These are phyloP conservation scores for Catunica adiposa DNA, from an alignment of 2,329 filamentous ascomycete genomes.

Conservation along the genomic window DNA sequence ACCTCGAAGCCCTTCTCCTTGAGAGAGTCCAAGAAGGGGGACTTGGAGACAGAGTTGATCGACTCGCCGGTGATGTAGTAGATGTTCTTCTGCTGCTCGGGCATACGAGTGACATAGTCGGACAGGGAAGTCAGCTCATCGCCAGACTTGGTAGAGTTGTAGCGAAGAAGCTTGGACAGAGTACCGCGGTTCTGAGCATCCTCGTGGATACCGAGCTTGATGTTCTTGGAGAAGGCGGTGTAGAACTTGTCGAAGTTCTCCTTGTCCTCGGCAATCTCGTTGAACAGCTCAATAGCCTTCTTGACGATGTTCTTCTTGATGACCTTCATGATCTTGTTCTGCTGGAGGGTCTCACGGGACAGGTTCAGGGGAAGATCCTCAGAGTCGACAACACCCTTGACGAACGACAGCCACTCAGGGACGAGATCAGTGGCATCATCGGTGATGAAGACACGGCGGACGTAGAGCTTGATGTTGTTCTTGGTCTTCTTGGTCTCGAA, in stretches of 20 bases:
- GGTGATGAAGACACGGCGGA: conserved; percentile 99
- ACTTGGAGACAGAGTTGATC: conserved; percentile 93
- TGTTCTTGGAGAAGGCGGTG: conserved; percentile 98
- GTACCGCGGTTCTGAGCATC: conserved; percentile 87
- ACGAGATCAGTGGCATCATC: conserved; percentile 98
- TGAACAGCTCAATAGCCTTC: conserved; percentile 99
- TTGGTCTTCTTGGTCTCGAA: conserved; percentile 99
- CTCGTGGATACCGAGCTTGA: conserved; percentile 99
- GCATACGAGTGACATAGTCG: conserved; percentile 98
- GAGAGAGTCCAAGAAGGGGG: conserved; percentile 95
- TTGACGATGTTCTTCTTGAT: conserved; percentile 99
- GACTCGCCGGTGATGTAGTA: conserved; percentile 99
- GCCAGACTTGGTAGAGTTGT: conserved; percentile 97
- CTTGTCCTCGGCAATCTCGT: conserved; percentile 97
- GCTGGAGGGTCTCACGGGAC: conserved; percentile 98
- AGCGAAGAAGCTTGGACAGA: conserved; percentile 96
- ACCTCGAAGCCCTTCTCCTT: conserved; percentile 99
- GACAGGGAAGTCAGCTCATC: conserved; percentile 87
- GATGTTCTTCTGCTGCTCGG: conserved; percentile 99
- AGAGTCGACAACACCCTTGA: conserved; percentile 99
- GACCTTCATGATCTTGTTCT: conserved; percentile 99
- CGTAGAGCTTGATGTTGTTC: conserved; percentile 99
- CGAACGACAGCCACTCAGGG: conserved; percentile 96
- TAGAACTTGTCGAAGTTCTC: conserved; percentile 99
- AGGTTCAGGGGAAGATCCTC: conserved; percentile 98